phyloP scores from a whole-genome alignment of 176 grass and related monocot species.

The Oropetium thomaeum region DNA sequence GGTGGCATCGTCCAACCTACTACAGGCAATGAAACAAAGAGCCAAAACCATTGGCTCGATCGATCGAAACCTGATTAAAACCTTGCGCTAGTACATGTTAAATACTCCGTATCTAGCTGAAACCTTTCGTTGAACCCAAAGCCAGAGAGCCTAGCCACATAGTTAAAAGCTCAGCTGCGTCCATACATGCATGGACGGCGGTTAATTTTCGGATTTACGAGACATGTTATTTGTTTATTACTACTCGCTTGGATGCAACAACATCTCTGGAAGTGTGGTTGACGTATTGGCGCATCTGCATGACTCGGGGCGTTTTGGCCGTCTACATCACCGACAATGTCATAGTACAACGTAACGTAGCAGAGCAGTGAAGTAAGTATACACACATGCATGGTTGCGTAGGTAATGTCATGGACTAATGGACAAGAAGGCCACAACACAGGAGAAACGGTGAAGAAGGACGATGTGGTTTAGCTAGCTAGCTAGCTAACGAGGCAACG shows the following conservation, averaged over 20 bases:
- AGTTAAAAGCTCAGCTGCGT: neutral
- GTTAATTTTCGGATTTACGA: neutral
- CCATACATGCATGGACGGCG: neutral
- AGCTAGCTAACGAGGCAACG: conserved; percentile 22
- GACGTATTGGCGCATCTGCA: neutral
- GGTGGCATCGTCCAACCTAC: neutral
- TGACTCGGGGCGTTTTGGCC: no score
- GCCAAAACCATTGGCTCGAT: neutral
- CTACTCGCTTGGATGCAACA: neutral
- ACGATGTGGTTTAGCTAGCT: conserved; percentile 26
- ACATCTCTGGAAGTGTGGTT: neutral
- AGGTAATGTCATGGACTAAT: conserved; percentile 25
- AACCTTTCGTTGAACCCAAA: neutral
- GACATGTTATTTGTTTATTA: neutral
- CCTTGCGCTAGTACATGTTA: neutral
- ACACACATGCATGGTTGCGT: neutral
- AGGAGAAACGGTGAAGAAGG: conserved; percentile 37
- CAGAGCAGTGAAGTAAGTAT: neutral
- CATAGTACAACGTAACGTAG: neutral
- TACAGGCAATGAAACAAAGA: neutral
- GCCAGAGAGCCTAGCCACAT: no score
- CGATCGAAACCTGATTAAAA: neutral
- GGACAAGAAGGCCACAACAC: conserved; percentile 40
- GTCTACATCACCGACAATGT: conserved; percentile 13
- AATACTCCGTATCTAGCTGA: neutral